Evolutionary conservation across 352 stramenopile species (phyloP), one percentile per base, ranked within the genome.

Genomic region (Halophytophthora batemanensis): DNA sequence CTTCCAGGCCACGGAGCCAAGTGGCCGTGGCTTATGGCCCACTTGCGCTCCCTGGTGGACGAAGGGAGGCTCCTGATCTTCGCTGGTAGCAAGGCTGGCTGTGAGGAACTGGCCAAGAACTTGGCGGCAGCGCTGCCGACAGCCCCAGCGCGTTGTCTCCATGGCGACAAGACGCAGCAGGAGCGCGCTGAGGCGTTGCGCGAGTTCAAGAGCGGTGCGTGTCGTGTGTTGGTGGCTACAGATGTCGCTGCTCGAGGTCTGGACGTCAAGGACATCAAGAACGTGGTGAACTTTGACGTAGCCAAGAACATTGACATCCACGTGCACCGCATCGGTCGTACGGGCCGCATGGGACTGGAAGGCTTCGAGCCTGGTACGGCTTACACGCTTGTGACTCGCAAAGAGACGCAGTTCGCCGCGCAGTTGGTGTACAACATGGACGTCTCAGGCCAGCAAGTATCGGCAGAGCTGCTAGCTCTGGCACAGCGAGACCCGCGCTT

Each of bases 301-400:
- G 88, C 88, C 18, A 96, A 95, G 59, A 95, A 78, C 28, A 97
- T 97, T 37, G 88, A 97, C 45, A 95, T 82, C 1, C 88, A 97
- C 55, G 82, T 96, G 25, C 88, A 97, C 58, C 83, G 88, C 1
- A 94, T 96, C 21, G 88, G 88, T 3, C 79, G 88, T 17, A 97
- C 88, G 0, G 88, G 88, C 12, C 77, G 88, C 6, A 94, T 94
- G 86, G 82, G 84, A 0, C 44, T 71, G 2, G 84, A 94, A 33
- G 86, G 86, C 0, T 87, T 96, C 17, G 73, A 84, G 19, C 74
- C 78, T 42, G 86, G 86, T 10, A 93, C 77, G 1, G 86, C 86
- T 2, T 93, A 94, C 56, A 94, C 86, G 6, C 50, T 96, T 10
- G 59, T 96, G 34, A 93, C 86, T 15, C 59, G 51, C 19, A 80